Base-by-base conservation (phyloP, 805 yeast genomes). In the Kazachstania psychrophila region DNA sequence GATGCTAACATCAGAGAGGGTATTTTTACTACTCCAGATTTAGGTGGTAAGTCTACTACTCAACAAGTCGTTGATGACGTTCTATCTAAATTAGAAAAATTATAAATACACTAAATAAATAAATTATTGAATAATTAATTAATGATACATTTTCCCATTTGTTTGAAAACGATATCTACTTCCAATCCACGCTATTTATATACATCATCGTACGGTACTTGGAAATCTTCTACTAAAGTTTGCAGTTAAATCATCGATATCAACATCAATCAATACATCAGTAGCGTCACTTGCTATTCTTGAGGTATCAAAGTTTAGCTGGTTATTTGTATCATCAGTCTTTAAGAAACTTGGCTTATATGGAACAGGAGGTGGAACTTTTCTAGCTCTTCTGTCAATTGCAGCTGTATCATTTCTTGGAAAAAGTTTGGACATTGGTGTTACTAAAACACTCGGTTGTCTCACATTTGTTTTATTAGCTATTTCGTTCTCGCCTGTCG, bases 41-140 rank as follows among this genome's bases (percentile, higher is more conserved):
- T 92, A 56, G 97, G 97, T 47, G 99, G 99, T 56, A 67, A 68
- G 40, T 76, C 92, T 39, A 60, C 92, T 37, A 89, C 97, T 44
- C 80, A 80, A 53, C 79, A 89, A 49, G 98, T 92, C 44, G 65
- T 82, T 45, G 80, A 77, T 42, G 97, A 92, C 62, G 75, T 92
- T 46, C 67, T 92, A 38, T 45, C 54, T 17, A 58, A 43, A 38
- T 31, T 54, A 15, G 20, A 29, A 28, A 16, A 19, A 35, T 6
- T 13, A 12, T 13, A 15, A 35, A 23, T n/a, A 20, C 14, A 12
- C 10, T 17, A 12, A 2, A 16, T 23, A 28, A 23, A 23, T 19
- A 24, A 18, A 14, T 13, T 13, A 34, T 22, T 22, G 24, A 12
- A 22, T 22, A 9, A 22, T 22, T 22, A 22, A 14, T 11, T 28